Evolutionary conservation across 2,329 filamentous ascomycete genomes (phyloP).

Genomic region (Thielaviopsis populi): DNA sequence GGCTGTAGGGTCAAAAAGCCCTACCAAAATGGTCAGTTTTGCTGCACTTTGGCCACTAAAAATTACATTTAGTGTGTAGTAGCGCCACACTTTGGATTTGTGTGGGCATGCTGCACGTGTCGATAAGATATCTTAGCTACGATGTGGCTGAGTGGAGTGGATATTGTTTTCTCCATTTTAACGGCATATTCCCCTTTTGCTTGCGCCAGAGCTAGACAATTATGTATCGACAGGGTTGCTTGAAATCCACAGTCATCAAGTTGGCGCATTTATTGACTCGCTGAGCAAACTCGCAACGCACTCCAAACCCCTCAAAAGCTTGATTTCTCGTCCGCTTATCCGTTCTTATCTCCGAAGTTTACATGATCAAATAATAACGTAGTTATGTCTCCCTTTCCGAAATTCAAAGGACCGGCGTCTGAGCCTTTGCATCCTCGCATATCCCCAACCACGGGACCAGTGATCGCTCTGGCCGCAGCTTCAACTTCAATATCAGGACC

Average conservation of each 20-base stretch:
- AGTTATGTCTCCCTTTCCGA: constrained; percentile 13
- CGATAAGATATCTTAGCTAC: constrained; percentile 2
- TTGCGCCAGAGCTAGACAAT: neutral
- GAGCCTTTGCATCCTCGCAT: constrained; percentile 1
- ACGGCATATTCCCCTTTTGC: no score
- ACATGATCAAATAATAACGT: constrained; percentile 2
- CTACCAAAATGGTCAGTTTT: constrained; percentile 12
- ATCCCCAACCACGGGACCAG: neutral
- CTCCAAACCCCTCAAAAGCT: neutral
- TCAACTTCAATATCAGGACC: neutral
- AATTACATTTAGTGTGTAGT: constrained; percentile 11
- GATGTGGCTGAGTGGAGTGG: neutral
- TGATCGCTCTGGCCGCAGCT: neutral
- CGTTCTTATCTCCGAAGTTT: neutral
- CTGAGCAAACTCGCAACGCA: constrained; percentile 1
- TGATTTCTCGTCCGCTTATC: neutral
- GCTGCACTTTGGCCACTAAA: neutral
- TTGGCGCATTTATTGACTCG: neutral
- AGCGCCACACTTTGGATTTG: constrained; percentile 7
- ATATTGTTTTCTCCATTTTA: constrained; percentile 1
- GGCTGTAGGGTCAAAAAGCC: constrained; percentile 17
- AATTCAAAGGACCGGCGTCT: constrained; percentile 9
- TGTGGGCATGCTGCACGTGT: constrained; percentile 3
- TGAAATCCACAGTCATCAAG: neutral
- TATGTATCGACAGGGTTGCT: neutral